These are phyloP conservation scores for Pugionium dolabratum DNA, from an alignment of 345 rosid genomes.

Conservation along the genomic window DNA sequence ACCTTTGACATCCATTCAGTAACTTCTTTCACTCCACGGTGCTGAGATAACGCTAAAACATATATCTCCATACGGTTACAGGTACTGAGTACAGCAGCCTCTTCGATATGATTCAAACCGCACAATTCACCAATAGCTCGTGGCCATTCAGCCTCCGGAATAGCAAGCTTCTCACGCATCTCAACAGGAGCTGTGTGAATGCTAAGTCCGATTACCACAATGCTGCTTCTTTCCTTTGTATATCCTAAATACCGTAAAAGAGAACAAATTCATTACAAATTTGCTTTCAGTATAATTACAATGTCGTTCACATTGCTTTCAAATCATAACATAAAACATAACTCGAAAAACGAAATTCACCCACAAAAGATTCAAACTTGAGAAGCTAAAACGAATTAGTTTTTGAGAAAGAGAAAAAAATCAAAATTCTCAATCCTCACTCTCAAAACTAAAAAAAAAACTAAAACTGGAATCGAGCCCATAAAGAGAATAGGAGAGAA, in stretches of 20 bases:
- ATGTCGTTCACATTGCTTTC: neutral
- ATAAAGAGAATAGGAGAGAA: neutral
- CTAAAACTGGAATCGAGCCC: neutral
- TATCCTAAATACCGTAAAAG: constrained; percentile 48
- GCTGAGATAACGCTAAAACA: constrained; percentile 72
- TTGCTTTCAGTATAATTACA: neutral
- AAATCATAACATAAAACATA: neutral
- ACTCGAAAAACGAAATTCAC: neutral
- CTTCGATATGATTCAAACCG: constrained; percentile 82
- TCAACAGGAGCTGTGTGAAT: constrained; percentile 78
- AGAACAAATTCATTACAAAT: neutral
- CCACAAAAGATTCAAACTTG: constrained; percentile 18
- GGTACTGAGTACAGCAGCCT: constrained; percentile 83
- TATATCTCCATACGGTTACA: constrained; percentile 83
- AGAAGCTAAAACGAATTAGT: neutral
- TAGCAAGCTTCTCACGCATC: constrained; percentile 82
- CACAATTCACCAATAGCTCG: constrained; percentile 81
- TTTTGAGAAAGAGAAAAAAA: too few relatives aligned
- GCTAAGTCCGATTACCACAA: constrained; percentile 73
- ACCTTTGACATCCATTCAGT: constrained; percentile 97
- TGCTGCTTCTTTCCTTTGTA: constrained; percentile 74
- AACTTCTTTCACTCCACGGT: constrained; percentile 81
- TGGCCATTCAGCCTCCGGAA: constrained; percentile 87
- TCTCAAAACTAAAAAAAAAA: neutral
- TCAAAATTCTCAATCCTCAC: too few relatives aligned